Evolutionary conservation across 805 yeast genomes (phyloP).

Genomic region (Aciculoconidium aculeatum): DNA sequence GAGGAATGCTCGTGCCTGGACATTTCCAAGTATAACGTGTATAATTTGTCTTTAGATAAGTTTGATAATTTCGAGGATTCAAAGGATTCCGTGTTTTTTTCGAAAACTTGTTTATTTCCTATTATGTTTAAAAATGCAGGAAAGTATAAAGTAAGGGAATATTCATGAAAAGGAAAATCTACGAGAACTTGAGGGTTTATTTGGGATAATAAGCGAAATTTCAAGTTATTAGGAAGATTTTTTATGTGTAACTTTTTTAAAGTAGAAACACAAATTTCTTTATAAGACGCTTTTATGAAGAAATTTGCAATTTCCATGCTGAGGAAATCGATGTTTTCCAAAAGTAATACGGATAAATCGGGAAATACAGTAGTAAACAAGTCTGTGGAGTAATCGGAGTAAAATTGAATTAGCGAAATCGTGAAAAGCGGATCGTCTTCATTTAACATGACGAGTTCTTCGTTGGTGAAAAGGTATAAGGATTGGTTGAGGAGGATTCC

Average conservation of each 20-base stretch:
- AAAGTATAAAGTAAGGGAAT: slow-evolving; percentile 17
- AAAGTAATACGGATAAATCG: neutral
- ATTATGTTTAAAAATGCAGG: slow-evolving; percentile 20
- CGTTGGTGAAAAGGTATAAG: slow-evolving; percentile 8
- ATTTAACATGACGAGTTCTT: slow-evolving; percentile 9
- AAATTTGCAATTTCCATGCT: slow-evolving; percentile 16
- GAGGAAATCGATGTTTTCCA: slow-evolving; percentile 4
- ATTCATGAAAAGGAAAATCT: slow-evolving; percentile 10
- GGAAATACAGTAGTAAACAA: neutral
- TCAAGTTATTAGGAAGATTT: neutral
- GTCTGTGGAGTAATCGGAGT: slow-evolving; percentile 14
- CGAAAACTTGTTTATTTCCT: slow-evolving; percentile 13
- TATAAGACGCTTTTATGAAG: slow-evolving; percentile 3
- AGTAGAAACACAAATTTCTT: slow-evolving; percentile 3
- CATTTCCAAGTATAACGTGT: slow-evolving; percentile 14
- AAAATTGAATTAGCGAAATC: slow-evolving; percentile 21
- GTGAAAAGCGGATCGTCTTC: slow-evolving; percentile 22
- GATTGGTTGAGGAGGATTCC: slow-evolving; percentile 7
- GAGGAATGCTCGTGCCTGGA: slow-evolving; percentile 16
- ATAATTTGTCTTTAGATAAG: slow-evolving; percentile 19
- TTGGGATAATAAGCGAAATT: slow-evolving; percentile 12
- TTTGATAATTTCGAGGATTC: slow-evolving; percentile 7
- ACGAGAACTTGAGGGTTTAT: slow-evolving; percentile 13
- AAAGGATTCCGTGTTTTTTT: slow-evolving; percentile 7
- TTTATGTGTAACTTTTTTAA: neutral